Conservation (phyloP, 768 basidiomycete species). For the Tulasnella calospora region DNA sequence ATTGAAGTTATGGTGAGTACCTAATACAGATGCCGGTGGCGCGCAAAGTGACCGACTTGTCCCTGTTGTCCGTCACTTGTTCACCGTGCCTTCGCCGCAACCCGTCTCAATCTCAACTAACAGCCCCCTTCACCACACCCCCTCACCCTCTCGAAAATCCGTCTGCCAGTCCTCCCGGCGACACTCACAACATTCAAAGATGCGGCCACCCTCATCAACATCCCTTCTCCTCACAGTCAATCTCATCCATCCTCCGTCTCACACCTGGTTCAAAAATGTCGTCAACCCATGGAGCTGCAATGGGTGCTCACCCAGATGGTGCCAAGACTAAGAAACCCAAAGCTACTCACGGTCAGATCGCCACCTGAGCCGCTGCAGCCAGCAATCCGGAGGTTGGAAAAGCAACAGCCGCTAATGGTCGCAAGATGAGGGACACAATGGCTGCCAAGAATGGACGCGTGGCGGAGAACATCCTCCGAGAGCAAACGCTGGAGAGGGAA, state of each 20-base stretch:
- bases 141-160: too few relatives aligned
- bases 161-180: too few relatives aligned
- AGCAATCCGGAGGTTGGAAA: too few relatives aligned
- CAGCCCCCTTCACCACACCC: too few relatives aligned
- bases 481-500: background rate
- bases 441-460: background rate
- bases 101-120: too few relatives aligned
- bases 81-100: background rate
- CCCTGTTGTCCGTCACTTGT: background rate
- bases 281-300: background rate
- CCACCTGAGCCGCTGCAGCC: background rate
- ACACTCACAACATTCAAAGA: too few relatives aligned
- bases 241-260: too few relatives aligned
- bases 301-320: background rate
- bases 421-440: too few relatives aligned
- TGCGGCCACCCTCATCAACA: too few relatives aligned
- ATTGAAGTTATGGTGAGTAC: background rate
- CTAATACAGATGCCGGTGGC: background rate
- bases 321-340: background rate
- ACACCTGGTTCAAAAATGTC: background rate
- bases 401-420: background rate
- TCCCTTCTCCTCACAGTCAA: too few relatives aligned
- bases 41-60: background rate
- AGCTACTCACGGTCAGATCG: too few relatives aligned
- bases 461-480: background rate